Evolutionary conservation across 495 filamentous ascomycete species (phyloP).

Genomic region (Neurospora tetrasperma): DNA sequence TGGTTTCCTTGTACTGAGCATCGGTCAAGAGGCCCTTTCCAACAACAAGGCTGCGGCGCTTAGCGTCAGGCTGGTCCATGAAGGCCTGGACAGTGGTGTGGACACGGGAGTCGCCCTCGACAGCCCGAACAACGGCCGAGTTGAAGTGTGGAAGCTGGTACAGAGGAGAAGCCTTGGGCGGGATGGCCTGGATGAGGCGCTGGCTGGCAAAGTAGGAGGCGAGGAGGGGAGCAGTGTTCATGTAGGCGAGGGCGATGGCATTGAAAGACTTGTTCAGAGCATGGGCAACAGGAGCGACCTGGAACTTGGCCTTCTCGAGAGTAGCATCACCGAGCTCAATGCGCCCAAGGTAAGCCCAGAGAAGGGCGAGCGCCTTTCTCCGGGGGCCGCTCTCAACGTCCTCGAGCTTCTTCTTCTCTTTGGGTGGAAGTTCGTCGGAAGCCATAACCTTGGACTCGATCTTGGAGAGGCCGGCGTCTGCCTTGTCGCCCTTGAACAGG

Average conservation of each 20-base stretch:
- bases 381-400: slow-evolving; percentile 59
- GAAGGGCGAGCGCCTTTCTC: slow-evolving; percentile 74
- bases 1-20: slow-evolving; percentile 62
- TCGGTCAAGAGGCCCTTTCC: slow-evolving; percentile 63
- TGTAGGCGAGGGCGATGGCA: slow-evolving; percentile 78
- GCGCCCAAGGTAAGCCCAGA: slow-evolving; percentile 92
- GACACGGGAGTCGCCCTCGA: slow-evolving; percentile 66
- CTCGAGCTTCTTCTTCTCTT: slow-evolving; percentile 58
- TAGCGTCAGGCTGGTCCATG: slow-evolving; percentile 67
- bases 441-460: slow-evolving; percentile 68
- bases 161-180: slow-evolving; percentile 74
- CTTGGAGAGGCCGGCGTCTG: slow-evolving; percentile 65
- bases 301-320: slow-evolving; percentile 63
- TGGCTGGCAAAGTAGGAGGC: slow-evolving; percentile 75
- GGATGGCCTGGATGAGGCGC: slow-evolving; percentile 77
- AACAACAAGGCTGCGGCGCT: slow-evolving; percentile 58
- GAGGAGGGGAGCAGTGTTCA: slow-evolving; percentile 70
- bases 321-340: slow-evolving; percentile 61
- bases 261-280: slow-evolving; percentile 75
- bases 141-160: slow-evolving; percentile 89
- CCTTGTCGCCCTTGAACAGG: slow-evolving; percentile 57
- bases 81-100: slow-evolving; percentile 78
- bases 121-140: slow-evolving; percentile 55
- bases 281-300: slow-evolving; percentile 78
- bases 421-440: slow-evolving; percentile 43